Evolutionary conservation across 1,284 basidiomycete species (phyloP), one percentile per base, ranked within the genome.

Genomic region (Moesziomyces globuligerus): DNA sequence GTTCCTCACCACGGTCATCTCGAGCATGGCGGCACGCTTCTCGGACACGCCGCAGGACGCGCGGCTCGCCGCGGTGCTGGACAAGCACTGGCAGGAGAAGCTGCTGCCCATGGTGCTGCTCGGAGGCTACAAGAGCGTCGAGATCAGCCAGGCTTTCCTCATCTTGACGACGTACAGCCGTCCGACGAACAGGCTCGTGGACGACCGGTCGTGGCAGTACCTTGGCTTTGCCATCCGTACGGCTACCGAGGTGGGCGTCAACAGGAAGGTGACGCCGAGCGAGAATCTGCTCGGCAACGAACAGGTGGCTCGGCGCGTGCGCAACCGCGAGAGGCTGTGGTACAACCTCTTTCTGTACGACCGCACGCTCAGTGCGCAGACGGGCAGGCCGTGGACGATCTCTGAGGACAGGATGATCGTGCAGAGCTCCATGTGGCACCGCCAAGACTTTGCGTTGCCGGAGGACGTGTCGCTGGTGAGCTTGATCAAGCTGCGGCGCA

Each of bases 191-290:
- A 51, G 72, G 17, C 61, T 78, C 18, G 72, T 70, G 13, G 76
- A 78, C n/a, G 76, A 78, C 39, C 72, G 76, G 13, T 74, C 74
- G 4, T 78, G 76, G 76, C 76, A 78, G 47, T 76, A 76, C 28
- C 66, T 78, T 8, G 76, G 76, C 2, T 76, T 76, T 36, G 74
- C 76, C 23, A 75, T 76, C 26, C 72, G 76, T 4, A 78, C 70
- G 11, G 76, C 74, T 5, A 78, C 76, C n/a, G 76, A 78, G 42
- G 67, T 78, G 0, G 76, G 76, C 20, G 73, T 78, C 44, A 78
- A 78, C 23, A 58, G 74, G 32, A 66, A 66, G 25, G 64, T 75
- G 15, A 62, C 69, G 5, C 74, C 74, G 10, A 68, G 64, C 37
- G 66, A 68, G 29, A 61, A 64, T 26, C 34, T 61, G 43, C 56